Conservation (phyloP, 371 early-diverging fungal genomes). For the Apophysomyces elegans region DNA sequence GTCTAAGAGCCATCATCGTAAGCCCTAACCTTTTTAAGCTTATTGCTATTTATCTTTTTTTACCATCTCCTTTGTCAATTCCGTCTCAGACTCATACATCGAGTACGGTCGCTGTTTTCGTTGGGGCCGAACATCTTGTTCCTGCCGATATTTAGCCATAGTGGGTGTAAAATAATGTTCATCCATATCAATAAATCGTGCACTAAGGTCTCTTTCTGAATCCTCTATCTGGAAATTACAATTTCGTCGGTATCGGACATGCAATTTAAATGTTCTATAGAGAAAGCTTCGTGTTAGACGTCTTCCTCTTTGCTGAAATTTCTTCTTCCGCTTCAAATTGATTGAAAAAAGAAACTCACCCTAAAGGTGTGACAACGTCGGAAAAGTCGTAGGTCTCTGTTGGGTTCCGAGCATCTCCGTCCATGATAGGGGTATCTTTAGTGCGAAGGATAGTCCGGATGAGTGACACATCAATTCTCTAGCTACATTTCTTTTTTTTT, state of each 20-base stretch:
- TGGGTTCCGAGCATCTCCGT: constrained; percentile 58
- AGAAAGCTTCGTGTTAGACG: neutral
- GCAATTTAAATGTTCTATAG: constrained; percentile 69
- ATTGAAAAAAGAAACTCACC: constrained; percentile 32
- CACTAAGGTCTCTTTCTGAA: constrained; percentile 57
- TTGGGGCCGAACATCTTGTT: constrained; percentile 16
- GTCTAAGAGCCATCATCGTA: neutral
- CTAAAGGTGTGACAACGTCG: constrained; percentile 74
- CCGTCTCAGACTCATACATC: constrained; percentile 11
- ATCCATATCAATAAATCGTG: constrained; percentile 70
- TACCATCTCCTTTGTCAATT: constrained; percentile 6
- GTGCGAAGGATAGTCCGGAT: too few relatives aligned
- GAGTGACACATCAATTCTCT: too few relatives aligned
- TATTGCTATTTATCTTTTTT: neutral
- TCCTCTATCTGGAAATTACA: constrained; percentile 80
- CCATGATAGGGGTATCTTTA: constrained; percentile 51
- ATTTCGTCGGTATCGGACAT: constrained; percentile 79
- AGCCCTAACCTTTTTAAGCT: neutral
- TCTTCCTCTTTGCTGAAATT: neutral
- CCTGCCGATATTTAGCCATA: constrained; percentile 60
- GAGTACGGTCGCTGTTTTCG: constrained; percentile 3
- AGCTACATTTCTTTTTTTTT: neutral
- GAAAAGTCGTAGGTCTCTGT: constrained; percentile 66
- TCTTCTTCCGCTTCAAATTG: neutral
- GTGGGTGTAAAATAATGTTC: constrained; percentile 81